These are phyloP conservation scores for Iris macrosiphon DNA, from an alignment of 106 monocot species.

Conservation along the genomic window DNA sequence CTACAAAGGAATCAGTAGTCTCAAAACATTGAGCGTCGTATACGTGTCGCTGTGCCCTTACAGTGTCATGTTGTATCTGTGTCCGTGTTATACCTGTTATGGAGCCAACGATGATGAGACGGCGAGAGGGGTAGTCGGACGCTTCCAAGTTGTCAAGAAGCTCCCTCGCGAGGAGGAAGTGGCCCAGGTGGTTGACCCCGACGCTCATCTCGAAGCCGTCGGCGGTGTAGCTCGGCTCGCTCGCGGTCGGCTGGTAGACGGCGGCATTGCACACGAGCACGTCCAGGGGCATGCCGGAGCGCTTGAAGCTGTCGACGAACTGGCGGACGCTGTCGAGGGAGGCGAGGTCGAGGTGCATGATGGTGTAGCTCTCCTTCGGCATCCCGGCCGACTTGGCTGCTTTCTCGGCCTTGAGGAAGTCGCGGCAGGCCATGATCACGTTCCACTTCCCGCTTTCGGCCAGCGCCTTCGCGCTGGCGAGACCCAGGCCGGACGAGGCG, in stretches of 20 bases:
- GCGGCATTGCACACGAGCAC: constrained; percentile 94
- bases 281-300: constrained; percentile 50
- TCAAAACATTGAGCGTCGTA: no score
- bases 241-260: constrained; percentile 77
- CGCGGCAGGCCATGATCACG: constrained; percentile 90
- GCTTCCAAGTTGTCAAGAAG: constrained; percentile 52
- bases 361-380: constrained; percentile 70
- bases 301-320: constrained; percentile 53
- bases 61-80: no score
- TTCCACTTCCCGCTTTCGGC: constrained; percentile 89
- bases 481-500: constrained; percentile 89
- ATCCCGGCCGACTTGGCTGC: constrained; percentile 83
- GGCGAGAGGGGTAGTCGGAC: constrained; percentile 76
- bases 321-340: constrained; percentile 90
- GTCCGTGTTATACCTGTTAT: constrained; percentile 89
- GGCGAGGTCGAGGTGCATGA: constrained; percentile 95
- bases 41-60: no score
- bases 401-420: constrained; percentile 92
- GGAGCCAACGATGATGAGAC: constrained; percentile 94
- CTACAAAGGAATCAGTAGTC: no score
- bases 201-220: constrained; percentile 96
- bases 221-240: constrained; percentile 74
- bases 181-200: constrained; percentile 87
- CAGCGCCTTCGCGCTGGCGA: constrained; percentile 82
- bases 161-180: constrained; percentile 74